Evolutionary conservation across 495 filamentous ascomycete genomes (phyloP).

Genomic region (Podospora appendiculata): DNA sequence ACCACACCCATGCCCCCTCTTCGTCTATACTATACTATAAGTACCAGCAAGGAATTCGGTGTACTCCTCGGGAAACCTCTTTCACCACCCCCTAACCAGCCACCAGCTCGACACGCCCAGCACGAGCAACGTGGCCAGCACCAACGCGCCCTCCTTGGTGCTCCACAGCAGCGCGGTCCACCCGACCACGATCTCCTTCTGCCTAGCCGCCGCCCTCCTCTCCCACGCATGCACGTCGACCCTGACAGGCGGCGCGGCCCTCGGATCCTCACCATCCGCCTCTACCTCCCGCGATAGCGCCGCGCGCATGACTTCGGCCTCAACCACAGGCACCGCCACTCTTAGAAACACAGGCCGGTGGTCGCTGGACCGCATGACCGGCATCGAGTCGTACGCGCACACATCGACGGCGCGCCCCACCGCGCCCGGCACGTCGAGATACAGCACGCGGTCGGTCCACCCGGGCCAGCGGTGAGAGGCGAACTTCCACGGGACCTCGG

Average conservation of each 20-base stretch:
- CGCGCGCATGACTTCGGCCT: constrained; percentile 18
- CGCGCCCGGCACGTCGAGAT: constrained; percentile 53
- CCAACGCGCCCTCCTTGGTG: constrained; percentile 29
- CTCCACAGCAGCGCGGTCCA: constrained; percentile 39
- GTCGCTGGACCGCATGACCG: constrained; percentile 69
- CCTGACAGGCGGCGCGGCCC: constrained; percentile 27
- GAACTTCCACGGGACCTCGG: constrained; percentile 60
- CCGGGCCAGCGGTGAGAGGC: constrained; percentile 76
- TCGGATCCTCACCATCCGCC: constrained; percentile 20
- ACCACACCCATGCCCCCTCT: too few relatives aligned
- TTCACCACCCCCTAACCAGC: constrained; percentile 16
- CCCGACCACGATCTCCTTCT: constrained; percentile 34
- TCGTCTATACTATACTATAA: too few relatives aligned
- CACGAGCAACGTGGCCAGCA: constrained; percentile 27
- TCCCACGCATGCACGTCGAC: constrained; percentile 40
- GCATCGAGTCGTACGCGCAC: constrained; percentile 62
- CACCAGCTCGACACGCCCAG: constrained; percentile 33
- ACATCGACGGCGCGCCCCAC: constrained; percentile 36
- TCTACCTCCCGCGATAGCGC: neutral
- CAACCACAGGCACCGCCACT: constrained; percentile 47
- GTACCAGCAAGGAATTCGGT: too few relatives aligned
- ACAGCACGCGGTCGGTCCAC: constrained; percentile 92
- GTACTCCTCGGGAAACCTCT: neutral
- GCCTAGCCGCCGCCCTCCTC: constrained; percentile 27
- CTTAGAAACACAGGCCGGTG: constrained; percentile 75